phyloP scores from a whole-genome alignment of 768 basidiomycete species.

The Kwoniella newhampshirensis region DNA sequence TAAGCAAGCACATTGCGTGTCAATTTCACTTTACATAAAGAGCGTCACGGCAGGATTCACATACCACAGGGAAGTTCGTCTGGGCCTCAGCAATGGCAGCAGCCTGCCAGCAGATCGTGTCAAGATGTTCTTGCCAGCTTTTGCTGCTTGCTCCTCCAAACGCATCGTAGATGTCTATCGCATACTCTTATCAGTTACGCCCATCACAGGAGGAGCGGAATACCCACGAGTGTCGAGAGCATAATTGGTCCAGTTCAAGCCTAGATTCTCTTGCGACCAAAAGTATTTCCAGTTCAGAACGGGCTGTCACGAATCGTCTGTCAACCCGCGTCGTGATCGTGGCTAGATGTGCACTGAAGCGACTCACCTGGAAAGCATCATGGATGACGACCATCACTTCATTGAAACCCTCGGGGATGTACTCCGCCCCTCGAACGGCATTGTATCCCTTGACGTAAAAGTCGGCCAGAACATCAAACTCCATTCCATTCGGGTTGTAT shows the following conservation, averaged over 20 bases:
- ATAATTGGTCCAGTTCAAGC: constrained; percentile 43
- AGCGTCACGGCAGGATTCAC: constrained; percentile 4
- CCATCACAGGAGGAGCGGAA: background rate
- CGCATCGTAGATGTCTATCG: constrained; percentile 39
- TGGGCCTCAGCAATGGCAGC: constrained; percentile 30
- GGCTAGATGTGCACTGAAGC: background rate
- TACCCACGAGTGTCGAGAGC: constrained; percentile 43
- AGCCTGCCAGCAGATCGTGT: constrained; percentile 29
- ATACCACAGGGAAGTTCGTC: constrained; percentile 34
- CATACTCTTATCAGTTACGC: background rate
- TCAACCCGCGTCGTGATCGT: background rate
- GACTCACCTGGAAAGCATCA: constrained; percentile 42
- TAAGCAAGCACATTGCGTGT: constrained; percentile 3
- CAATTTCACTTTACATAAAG: background rate
- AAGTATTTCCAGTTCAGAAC: constrained; percentile 44
- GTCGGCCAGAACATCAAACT: constrained; percentile 30
- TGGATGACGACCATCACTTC: constrained; percentile 47
- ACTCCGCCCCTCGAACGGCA: constrained; percentile 33
- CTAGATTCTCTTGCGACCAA: constrained; percentile 24
- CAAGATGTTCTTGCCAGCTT: constrained; percentile 40
- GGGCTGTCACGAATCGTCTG: constrained; percentile 13
- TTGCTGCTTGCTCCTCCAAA: constrained; percentile 25
- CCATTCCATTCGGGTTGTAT: constrained; percentile 37
- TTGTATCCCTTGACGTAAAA: constrained; percentile 41
- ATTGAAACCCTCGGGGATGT: constrained; percentile 26